Evolutionary conservation across 345 rosid species (phyloP).

Genomic region (Diplotaxis tenuifolia): DNA sequence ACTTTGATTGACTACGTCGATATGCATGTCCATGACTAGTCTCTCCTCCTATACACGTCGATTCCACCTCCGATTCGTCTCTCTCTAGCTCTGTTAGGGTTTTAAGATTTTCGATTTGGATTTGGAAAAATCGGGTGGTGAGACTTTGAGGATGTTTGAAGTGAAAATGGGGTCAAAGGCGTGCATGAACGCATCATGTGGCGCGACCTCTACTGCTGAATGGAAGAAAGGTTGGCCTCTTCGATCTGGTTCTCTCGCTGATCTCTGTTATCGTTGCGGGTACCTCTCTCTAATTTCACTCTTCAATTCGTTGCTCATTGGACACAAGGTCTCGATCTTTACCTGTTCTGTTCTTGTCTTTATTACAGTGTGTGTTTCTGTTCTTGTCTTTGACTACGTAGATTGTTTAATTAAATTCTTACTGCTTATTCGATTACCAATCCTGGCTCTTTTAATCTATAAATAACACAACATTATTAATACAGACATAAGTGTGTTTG

Average conservation of each 20-base stretch:
- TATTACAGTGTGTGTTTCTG: background rate
- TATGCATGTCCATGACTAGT: conserved; percentile 34
- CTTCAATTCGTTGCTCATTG: background rate
- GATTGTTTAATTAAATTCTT: no score
- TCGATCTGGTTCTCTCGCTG: conserved; percentile 76
- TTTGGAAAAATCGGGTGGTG: background rate
- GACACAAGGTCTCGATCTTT: conserved; percentile 13
- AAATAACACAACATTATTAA: conserved; percentile 1
- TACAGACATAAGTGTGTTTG: background rate
- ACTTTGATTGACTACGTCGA: conserved; percentile 36
- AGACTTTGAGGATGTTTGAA: conserved; percentile 3
- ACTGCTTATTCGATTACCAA: background rate
- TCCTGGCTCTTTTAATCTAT: conserved; percentile 12
- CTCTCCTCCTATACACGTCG: conserved; percentile 33
- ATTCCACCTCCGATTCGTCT: conserved; percentile 31
- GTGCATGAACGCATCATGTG: conserved; percentile 76
- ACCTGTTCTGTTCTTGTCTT: background rate
- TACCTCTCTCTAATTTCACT: conserved; percentile 31
- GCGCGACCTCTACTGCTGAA: conserved; percentile 49
- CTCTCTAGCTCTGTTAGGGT: conserved; percentile 15
- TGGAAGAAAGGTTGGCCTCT: conserved; percentile 90
- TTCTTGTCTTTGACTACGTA: background rate
- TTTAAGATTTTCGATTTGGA: conserved; percentile 24
- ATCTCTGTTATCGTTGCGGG: conserved; percentile 90
- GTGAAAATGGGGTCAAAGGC: conserved; percentile 62